Conservation (phyloP, 2,329 filamentous ascomycete genomes). For the Phyllosticta citrichinensis region DNA sequence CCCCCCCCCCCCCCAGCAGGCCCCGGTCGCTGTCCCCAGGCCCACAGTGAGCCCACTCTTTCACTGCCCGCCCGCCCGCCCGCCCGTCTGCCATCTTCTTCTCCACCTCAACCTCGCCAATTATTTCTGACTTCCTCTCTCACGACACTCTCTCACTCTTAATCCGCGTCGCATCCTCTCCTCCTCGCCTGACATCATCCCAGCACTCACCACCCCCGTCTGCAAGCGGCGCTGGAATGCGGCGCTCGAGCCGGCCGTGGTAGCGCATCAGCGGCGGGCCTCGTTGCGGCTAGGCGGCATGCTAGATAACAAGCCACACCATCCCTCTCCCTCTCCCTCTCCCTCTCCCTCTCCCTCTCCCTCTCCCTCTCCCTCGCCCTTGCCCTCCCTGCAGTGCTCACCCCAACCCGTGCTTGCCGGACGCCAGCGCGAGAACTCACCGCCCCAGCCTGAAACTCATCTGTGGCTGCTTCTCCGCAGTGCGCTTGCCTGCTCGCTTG, state of each 20-base stretch:
- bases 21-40: neutral
- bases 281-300: neutral
- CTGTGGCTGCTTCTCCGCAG: neutral
- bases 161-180: neutral
- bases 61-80: neutral
- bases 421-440: neutral
- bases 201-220: too few species aligned
- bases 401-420: neutral
- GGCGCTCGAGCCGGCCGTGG: neutral
- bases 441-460: neutral
- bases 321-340: neutral
- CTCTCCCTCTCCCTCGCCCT: neutral
- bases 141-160: neutral
- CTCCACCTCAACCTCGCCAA: neutral
- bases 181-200: neutral
- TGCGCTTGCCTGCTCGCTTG: too few species aligned
- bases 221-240: neutral
- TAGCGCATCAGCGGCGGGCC: neutral
- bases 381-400: too few species aligned
- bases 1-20: neutral
- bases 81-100: neutral
- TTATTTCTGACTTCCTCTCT: neutral
- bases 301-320: neutral
- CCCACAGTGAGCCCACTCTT: neutral
- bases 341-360: neutral